Evolutionary conservation across 2,329 filamentous ascomycete genomes (phyloP).

Genomic region (Diaporthe ampelina): DNA sequence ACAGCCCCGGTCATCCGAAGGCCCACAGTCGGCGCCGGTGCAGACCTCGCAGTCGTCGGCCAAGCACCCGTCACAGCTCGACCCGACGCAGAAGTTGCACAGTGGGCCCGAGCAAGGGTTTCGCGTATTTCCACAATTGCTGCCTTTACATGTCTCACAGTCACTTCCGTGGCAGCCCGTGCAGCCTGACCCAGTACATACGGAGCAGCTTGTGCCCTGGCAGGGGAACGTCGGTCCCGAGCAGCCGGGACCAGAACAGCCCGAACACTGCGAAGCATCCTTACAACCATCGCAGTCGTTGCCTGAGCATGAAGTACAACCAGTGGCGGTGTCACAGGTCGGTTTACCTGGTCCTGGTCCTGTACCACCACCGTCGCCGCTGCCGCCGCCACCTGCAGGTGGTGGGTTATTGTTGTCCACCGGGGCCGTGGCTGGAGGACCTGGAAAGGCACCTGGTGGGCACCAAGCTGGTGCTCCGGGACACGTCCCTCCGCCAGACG

Average conservation of each 20-base stretch:
- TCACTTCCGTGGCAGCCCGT: not conserved
- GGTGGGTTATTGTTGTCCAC: slow-evolving; percentile 1
- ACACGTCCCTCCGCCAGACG: not conserved
- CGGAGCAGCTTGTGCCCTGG: slow-evolving; percentile 1
- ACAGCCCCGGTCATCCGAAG: not conserved
- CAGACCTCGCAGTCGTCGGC: not conserved
- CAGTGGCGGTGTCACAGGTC: not conserved
- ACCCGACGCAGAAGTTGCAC: not conserved
- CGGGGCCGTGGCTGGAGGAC: not conserved
- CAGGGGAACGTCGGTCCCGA: not conserved
- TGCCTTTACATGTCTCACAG: slow-evolving; percentile 2
- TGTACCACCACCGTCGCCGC: not conserved
- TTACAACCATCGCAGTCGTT: not conserved
- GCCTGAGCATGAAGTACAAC: not conserved
- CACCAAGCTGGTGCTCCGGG: not conserved
- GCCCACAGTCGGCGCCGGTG: slow-evolving; percentile 3
- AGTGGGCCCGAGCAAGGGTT: not conserved
- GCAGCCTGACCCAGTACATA: not conserved
- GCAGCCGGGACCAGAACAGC: not conserved
- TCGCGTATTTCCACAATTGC: not conserved
- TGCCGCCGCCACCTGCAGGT: not conserved
- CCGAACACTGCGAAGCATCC: not conserved
- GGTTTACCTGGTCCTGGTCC: not conserved
- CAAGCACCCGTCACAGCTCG: slow-evolving; percentile 1
- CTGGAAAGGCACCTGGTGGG: not conserved